Conservation (phyloP, 768 basidiomycete genomes). For the Suillus americanus region DNA sequence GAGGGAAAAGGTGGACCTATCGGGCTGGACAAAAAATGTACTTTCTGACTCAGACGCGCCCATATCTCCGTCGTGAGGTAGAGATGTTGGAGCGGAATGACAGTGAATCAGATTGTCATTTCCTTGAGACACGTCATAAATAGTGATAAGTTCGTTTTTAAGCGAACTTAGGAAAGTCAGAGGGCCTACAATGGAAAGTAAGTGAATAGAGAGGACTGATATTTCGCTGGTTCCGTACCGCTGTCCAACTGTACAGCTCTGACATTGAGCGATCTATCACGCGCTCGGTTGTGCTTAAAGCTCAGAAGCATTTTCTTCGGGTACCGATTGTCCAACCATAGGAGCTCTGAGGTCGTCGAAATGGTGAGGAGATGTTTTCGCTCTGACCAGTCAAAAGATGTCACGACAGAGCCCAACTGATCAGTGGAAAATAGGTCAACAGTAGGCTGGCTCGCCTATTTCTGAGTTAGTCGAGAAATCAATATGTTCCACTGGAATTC, state of each 20-base stretch:
- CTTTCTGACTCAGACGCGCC: constrained; percentile 32
- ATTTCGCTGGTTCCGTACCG: constrained; percentile 24
- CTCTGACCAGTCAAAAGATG: constrained; percentile 48
- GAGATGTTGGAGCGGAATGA: constrained; percentile 38
- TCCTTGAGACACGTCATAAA: constrained; percentile 59
- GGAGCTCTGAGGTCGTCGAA: constrained; percentile 57
- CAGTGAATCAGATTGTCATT: constrained; percentile 43
- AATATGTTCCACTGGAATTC: constrained; percentile 14
- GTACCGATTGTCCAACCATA: constrained; percentile 72
- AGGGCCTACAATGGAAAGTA: constrained; percentile 36
- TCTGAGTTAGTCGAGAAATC: constrained; percentile 10
- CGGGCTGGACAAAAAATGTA: constrained; percentile 30
- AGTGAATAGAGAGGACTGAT: constrained; percentile 1
- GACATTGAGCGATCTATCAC: constrained; percentile 56
- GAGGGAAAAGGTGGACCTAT: constrained; percentile 32
- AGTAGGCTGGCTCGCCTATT: constrained; percentile 30
- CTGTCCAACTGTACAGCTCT: constrained; percentile 36
- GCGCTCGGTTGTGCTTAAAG: constrained; percentile 58
- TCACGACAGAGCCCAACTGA: constrained; percentile 42
- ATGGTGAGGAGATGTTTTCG: constrained; percentile 49
- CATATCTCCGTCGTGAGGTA: constrained; percentile 32
- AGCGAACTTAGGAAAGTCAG: constrained; percentile 61
- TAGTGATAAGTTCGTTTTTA: constrained; percentile 54
- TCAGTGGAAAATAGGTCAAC: constrained; percentile 36
- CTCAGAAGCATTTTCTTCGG: constrained; percentile 57